Conservation (phyloP, 768 basidiomycete species). For the Pulveroboletus sp. region DNA sequence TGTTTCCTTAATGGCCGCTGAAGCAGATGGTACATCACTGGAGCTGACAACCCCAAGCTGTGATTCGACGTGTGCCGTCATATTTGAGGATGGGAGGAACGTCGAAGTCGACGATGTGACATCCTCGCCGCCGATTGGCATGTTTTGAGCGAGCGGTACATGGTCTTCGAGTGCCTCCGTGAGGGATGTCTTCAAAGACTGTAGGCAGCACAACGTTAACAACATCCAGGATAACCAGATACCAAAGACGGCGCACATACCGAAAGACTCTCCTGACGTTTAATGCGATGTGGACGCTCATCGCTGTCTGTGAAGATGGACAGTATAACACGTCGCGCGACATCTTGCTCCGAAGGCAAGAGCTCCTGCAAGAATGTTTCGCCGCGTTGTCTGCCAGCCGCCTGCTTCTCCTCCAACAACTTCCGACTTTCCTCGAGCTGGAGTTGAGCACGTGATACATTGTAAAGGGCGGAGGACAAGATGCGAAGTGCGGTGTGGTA, state of each 20-base stretch:
- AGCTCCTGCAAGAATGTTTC: constrained; percentile 55
- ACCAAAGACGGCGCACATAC: constrained; percentile 35
- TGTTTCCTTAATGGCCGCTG: background rate
- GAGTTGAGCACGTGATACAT: constrained; percentile 48
- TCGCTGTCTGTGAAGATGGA: constrained; percentile 53
- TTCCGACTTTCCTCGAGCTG: constrained; percentile 62
- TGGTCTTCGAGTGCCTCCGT: constrained; percentile 49
- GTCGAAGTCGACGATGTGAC: constrained; percentile 13
- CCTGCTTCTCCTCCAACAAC: constrained; percentile 55
- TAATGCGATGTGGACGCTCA: constrained; percentile 43
- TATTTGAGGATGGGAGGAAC: background rate
- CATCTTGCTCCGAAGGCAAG: constrained; percentile 55
- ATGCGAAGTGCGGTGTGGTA: constrained; percentile 66
- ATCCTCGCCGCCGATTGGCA: constrained; percentile 18
- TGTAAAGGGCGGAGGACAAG: constrained; percentile 62
- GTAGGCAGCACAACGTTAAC: background rate
- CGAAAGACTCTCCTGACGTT: constrained; percentile 53
- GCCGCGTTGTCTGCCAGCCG: constrained; percentile 45
- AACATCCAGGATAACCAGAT: background rate
- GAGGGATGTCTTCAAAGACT: constrained; percentile 46
- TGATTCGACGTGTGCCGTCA: background rate
- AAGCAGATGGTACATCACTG: background rate
- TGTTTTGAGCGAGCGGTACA: constrained; percentile 31
- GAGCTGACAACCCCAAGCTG: background rate
- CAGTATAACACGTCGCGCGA: constrained; percentile 63